phyloP scores from a whole-genome alignment of 2,329 filamentous ascomycete species.

The Aspergillus carbonarius region DNA sequence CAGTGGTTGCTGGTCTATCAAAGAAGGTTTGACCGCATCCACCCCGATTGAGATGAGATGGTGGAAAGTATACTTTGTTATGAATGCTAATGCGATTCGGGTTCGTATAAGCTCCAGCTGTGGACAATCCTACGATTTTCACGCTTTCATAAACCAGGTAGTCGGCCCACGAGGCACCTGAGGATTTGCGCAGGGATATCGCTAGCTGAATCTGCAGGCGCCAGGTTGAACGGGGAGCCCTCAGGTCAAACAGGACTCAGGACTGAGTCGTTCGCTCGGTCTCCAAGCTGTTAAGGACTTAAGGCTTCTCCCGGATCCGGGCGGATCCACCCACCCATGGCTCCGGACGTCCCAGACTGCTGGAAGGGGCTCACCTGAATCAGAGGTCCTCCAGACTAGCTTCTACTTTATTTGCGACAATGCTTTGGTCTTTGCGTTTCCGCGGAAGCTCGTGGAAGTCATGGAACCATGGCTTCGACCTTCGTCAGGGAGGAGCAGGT shows the following conservation, averaged over 20 bases:
- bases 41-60: background rate
- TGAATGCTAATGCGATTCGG: background rate
- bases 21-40: constrained; percentile 8
- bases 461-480: background rate
- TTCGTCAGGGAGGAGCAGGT: background rate
- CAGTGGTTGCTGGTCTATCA: constrained; percentile 3
- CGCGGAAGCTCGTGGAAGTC: background rate
- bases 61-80: background rate
- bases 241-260: background rate
- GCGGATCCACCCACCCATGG: background rate
- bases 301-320: background rate
- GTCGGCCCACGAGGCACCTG: background rate
- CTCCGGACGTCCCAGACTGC: background rate
- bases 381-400: background rate
- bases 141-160: background rate
- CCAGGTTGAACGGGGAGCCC: background rate
- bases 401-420: constrained; percentile 1
- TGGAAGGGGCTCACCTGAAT: background rate
- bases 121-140: background rate
- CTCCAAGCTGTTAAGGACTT: background rate
- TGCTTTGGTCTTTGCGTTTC: background rate
- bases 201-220: background rate
- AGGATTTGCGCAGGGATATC: background rate
- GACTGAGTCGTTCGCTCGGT: background rate
- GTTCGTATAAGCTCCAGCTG: background rate